Conservation (phyloP, 495 filamentous ascomycete genomes). For the Articulospora tetracladia region DNA sequence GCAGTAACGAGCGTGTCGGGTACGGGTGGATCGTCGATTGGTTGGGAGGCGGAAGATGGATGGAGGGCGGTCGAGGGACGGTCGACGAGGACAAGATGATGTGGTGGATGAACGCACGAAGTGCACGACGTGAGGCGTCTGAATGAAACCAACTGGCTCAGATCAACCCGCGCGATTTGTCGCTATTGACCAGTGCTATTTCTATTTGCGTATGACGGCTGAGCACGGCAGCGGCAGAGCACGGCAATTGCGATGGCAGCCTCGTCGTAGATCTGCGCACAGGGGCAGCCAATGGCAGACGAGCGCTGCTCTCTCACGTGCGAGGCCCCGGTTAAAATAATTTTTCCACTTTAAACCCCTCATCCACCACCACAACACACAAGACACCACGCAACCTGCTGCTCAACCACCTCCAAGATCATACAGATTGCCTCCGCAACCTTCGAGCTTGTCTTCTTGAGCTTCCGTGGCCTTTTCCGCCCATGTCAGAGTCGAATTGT, state of each 20-base stretch:
- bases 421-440: not conserved
- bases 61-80: too few relatives aligned
- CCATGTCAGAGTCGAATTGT: not conserved
- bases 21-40: too few relatives aligned
- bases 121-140: too few relatives aligned
- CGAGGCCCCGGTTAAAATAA: not conserved
- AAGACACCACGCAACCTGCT: not conserved
- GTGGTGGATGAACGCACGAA: too few relatives aligned
- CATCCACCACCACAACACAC: not conserved
- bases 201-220: too few relatives aligned
- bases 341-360: not conserved
- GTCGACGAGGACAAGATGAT: too few relatives aligned
- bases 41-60: too few relatives aligned
- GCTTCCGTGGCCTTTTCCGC: not conserved
- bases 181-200: too few relatives aligned
- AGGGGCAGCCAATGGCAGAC: not conserved
- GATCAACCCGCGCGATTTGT: too few relatives aligned
- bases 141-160: too few relatives aligned
- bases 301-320: not conserved
- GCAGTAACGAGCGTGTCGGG: too few relatives aligned
- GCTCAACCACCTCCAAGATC: not conserved
- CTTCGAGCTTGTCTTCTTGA: conserved; percentile 6
- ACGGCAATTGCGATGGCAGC: not conserved
- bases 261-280: too few relatives aligned
- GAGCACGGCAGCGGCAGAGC: not conserved